Evolutionary conservation across 2,329 filamentous ascomycete species (phyloP), one percentile per base, ranked within the genome.

Genomic region (Neospermospora avenae): DNA sequence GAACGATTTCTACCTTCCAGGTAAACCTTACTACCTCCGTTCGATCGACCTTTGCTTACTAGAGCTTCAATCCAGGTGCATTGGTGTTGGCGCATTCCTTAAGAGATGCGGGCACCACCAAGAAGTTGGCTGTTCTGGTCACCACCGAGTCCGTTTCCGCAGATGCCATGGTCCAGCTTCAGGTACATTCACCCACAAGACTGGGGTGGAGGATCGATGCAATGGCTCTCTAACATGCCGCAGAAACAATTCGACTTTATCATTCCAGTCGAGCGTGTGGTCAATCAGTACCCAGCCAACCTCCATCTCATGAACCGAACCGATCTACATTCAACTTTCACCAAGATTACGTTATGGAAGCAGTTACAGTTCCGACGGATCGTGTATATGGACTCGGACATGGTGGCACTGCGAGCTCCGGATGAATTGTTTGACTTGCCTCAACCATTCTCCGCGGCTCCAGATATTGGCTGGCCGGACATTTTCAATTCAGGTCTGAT

Each of bases 401-500:
- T 96, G 42, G 89, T 99, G n/a, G 90, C 91, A 31, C 84, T 96
- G 64, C 83, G 92, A 67, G 91, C 93, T 35, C 90, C 93, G 3
- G 93, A 99, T 70, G 95, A 99, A 81, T 85, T 99, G 58, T 96
- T 99, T 72, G 82, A 87, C 59, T 73, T 86, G 24, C 70, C 77
- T 4, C 77, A 84, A 51, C 71, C 80, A 57, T 87, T 88, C 72
- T 82, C 84, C 42, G 86, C 95, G 2, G 92, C 90, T 11, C 93
- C 95, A 34, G 95, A 99, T 75, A 92, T 98, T 69, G 95, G 95
- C 68, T 99, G 95, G 95, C 95, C 95, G 35, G 95, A 99, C 77
- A 84, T 93, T 63, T 98, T 98, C 85, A 99, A 99, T 77, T 92
- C 90, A n/a, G 95, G 95, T 70, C 86, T 99, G 68, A 96, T 99